Conservation (phyloP, 352 stramenopile genomes). For the Thalassiosira allenii region DNA sequence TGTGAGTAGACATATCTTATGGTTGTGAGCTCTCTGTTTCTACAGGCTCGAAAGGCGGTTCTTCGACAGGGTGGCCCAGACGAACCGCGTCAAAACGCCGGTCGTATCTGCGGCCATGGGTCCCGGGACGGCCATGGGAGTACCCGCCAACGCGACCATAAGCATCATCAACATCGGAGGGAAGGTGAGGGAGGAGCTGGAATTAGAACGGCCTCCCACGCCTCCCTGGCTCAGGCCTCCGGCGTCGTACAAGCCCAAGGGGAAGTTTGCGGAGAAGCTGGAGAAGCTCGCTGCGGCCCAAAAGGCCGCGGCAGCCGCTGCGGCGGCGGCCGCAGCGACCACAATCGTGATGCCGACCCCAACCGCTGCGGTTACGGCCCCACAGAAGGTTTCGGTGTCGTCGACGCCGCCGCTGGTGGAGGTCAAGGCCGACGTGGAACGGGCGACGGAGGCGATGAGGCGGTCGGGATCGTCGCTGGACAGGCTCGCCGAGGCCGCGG, state of each 20-base stretch:
- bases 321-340: background rate
- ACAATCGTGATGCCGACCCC: background rate
- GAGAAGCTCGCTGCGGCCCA: slow-evolving; percentile 1
- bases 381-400: slow-evolving; percentile 2
- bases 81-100: slow-evolving; percentile 88
- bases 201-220: slow-evolving; percentile 48
- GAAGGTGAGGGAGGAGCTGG: slow-evolving; percentile 26
- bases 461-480: slow-evolving; percentile 14
- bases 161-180: slow-evolving; percentile 25
- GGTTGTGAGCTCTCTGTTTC: no score
- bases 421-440: slow-evolving; percentile 29
- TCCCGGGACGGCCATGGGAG: background rate
- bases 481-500: slow-evolving; percentile 2
- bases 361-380: background rate
- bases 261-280: slow-evolving; percentile 32
- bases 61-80: slow-evolving; percentile 93
- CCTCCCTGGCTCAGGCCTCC: slow-evolving; percentile 58
- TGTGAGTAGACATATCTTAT: no score
- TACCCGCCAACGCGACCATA: slow-evolving; percentile 26
- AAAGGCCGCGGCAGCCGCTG: background rate
- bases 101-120: slow-evolving; percentile 35
- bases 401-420: slow-evolving; percentile 13
- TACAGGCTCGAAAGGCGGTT: slow-evolving; percentile 92
- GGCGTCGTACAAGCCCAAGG: slow-evolving; percentile 41
- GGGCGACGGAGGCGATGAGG: slow-evolving; percentile 9